phyloP scores from a whole-genome alignment of 1,139 yeast species.

The Protomyces arabidopsidicola region DNA sequence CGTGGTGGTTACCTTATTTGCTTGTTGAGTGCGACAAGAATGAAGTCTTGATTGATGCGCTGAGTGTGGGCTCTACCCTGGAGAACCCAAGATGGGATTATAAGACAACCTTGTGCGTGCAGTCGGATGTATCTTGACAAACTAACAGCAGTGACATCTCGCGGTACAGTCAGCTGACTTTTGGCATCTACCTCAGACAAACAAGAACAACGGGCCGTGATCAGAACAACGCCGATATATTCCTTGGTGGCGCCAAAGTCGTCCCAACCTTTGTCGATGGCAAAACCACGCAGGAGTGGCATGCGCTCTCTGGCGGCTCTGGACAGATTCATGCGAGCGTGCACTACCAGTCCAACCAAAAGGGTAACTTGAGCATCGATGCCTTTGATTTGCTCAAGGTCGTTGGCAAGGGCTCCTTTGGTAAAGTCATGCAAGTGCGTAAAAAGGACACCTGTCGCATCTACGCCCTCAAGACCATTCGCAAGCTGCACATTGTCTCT shows the following conservation, averaged over 20 bases:
- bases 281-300: conserved; percentile 35
- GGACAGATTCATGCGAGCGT: conserved; percentile 56
- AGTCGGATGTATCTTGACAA: conserved; percentile 52
- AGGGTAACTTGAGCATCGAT: conserved; percentile 72
- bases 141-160: conserved; percentile 13
- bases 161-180: conserved; percentile 23
- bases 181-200: conserved; percentile 27
- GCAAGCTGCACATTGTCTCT: conserved; percentile 90
- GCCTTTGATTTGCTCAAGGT: conserved; percentile 91
- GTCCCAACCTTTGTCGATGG: conserved; percentile 35
- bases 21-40: conserved; percentile 52
- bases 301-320: conserved; percentile 41
- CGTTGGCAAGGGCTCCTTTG: conserved; percentile 95
- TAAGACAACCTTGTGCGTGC: conserved; percentile 75
- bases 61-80: conserved; percentile 21
- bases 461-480: conserved; percentile 85
- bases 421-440: conserved; percentile 97
- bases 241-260: conserved; percentile 41
- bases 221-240: conserved; percentile 37
- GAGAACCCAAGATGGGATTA: conserved; percentile 75
- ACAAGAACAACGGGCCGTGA: conserved; percentile 16
- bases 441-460: conserved; percentile 91
- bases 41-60: conserved; percentile 74
- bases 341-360: conserved; percentile 70
- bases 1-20: conserved; percentile 38